Base-by-base conservation (phyloP, 768 basidiomycete genomes). In the Boletus rufocinnamomeus region DNA sequence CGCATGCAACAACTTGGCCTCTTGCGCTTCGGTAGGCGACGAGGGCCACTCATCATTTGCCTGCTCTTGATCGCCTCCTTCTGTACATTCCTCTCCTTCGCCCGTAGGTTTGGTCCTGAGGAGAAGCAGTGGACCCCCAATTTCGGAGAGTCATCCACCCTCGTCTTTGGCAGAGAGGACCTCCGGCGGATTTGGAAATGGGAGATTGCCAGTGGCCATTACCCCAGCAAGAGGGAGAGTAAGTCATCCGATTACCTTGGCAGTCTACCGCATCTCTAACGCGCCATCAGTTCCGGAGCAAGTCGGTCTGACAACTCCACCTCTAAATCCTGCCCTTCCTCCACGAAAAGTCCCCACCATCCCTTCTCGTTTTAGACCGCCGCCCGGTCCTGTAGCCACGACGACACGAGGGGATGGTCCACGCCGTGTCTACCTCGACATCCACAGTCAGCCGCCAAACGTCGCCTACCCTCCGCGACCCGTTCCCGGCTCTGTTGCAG, bases 131-230 rank as follows among this genome's bases (percentile, higher is more conserved):
- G 87, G 87, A 80, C 86, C 14, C 74, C 80, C 38, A 77, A 80
- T 19, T 80, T 84, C 48, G 79, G 79, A 41, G 85, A 88, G 47
- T 79, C 85, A 17, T 77, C 88, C 27, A 92, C 92, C 10, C 80
- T 94, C 30, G 84, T 94, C 37, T 93, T 83, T 67, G 79, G 79
- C 56, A 80, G 87, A 49, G 85, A 89, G 57, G 94, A 98, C 68
- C 70, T 97, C 43, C 91, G 89, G 67, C 81, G 88, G 56, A 91
- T 99, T 73, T 98, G 95, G 95, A 80, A 87, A 59, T 98, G 95
- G 95, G 96, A 99, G 75, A 82, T 98, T 56, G 78, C 85, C 34
- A 91, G 92, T 61, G 97, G 97, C 1, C 95, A 97, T 75, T 94
- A 94, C 78, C 96, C 96, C 10, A 95, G 91, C 74, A 80, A 83